phyloP scores from a whole-genome alignment of 177 flowering plant species.

The Telopea speciosissima region DNA sequence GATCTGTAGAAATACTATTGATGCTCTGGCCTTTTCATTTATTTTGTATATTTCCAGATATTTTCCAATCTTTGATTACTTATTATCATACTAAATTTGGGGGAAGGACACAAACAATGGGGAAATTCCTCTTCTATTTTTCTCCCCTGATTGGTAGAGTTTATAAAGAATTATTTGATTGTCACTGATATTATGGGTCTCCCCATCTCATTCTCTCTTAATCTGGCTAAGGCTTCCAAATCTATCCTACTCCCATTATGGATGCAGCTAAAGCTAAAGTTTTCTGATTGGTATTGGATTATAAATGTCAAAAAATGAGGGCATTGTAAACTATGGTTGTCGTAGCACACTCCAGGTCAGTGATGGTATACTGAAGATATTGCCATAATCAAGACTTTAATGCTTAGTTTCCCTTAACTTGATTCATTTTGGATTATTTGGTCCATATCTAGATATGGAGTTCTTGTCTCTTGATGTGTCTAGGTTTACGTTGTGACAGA shows the following conservation, averaged over 20 bases:
- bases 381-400: background rate
- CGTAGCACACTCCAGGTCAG: background rate
- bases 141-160: background rate
- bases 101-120: background rate
- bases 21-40: background rate
- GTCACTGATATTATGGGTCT: background rate
- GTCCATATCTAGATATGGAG: background rate
- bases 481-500: conserved; percentile 38
- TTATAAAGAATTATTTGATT: background rate
- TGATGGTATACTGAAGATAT: background rate
- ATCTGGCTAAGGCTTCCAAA: too few relatives aligned
- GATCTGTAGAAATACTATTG: background rate
- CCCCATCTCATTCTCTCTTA: background rate
- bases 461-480: conserved; percentile 2
- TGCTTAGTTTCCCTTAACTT: background rate
- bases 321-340: background rate
- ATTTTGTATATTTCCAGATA: background rate
- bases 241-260: background rate
- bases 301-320: background rate
- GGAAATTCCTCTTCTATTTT: background rate
- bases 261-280: background rate
- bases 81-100: background rate
- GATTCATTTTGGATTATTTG: conserved; percentile 5
- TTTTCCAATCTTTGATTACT: background rate
- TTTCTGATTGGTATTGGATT: background rate